phyloP scores from a whole-genome alignment of 805 yeast genomes.

The Saturnispora saitoi region DNA sequence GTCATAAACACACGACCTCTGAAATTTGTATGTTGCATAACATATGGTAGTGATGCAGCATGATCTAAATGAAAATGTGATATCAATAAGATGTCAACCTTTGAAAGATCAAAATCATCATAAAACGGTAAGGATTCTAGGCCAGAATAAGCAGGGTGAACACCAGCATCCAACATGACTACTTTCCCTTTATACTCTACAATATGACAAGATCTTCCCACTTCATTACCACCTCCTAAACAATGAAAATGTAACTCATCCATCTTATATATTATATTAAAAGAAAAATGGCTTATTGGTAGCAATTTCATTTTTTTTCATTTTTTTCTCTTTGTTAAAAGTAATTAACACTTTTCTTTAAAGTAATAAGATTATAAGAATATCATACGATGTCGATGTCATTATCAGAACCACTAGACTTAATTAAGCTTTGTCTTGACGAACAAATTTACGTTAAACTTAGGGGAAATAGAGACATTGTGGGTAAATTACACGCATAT shows the following conservation, averaged over 20 bases:
- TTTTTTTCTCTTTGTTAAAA: not conserved
- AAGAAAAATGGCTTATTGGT: not conserved
- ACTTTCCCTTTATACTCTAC: conserved; percentile 89
- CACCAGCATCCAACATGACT: conserved; percentile 96
- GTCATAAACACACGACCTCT: conserved; percentile 98
- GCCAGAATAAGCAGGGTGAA: conserved; percentile 92
- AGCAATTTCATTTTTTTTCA: not conserved
- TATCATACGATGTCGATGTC: conserved; percentile 14
- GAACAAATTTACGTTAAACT: conserved; percentile 81
- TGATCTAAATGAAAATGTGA: conserved; percentile 97
- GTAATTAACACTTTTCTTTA: not conserved
- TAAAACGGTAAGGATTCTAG: conserved; percentile 87
- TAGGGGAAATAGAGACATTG: conserved; percentile 88
- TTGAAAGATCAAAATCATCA: conserved; percentile 87
- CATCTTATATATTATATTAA: not conserved
- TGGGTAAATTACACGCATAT: conserved; percentile 84
- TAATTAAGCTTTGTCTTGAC: conserved; percentile 77
- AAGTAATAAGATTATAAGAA: not conserved
- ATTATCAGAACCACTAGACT: conserved; percentile 75
- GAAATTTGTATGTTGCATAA: conserved; percentile 93
- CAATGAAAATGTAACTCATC: conserved; percentile 60
- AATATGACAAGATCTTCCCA: conserved; percentile 93
- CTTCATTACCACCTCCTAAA: conserved; percentile 97
- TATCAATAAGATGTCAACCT: conserved; percentile 76
- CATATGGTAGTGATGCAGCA: conserved; percentile 96